Evolutionary conservation across 169 alveolate species (phyloP), one percentile per base, ranked within the genome.

Genomic region (Plasmodium vinckei): DNA sequence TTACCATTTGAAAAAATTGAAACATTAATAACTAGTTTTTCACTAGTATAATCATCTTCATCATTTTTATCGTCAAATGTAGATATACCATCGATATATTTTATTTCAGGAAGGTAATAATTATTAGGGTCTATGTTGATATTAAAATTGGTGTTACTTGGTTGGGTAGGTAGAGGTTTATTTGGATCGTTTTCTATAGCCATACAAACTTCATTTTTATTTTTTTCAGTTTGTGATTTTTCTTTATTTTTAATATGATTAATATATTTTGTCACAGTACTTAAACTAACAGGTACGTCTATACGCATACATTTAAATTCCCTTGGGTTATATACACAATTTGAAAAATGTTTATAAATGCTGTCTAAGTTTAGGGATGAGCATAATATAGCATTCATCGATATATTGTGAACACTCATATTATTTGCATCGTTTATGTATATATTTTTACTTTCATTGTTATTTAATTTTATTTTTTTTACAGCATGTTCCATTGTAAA

Each of bases 1-100:
- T 92, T 94, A 6, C 96, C 96, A 71, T 94, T 94, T 13, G 93
- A 54, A 88, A 94, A 94, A n/a, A 94, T 63, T 1, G 96, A 92
- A 21, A 88, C 94, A 92, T 94, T 94, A 12, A 94, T 70, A 13
- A 92, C 54, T 33, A 88, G 57, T 56, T 89, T 75, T 33, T 87
- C 89, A n/a, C n/a, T 51, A 49, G 13, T 53, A 21, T 13, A 5
- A 12, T 53, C 10, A 9, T 53, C 84, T 1, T n/a, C 27, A n/a
- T 44, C 25, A 17, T 7, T 12, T 10, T 67, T 46, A 12, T 9
- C 17, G 7, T 44, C 4, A 1, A 19, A n/a, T 2, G 5, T 51
- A 17, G 15, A 5, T 13, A 10, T 64, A 13, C 10, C 63, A 46
- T 25, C 17, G 5, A 3, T 65, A 39, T 65, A 6, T 27, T 65